phyloP scores from a whole-genome alignment of 2,329 filamentous ascomycete genomes.

The Phyllosticta paracitricarpa region DNA sequence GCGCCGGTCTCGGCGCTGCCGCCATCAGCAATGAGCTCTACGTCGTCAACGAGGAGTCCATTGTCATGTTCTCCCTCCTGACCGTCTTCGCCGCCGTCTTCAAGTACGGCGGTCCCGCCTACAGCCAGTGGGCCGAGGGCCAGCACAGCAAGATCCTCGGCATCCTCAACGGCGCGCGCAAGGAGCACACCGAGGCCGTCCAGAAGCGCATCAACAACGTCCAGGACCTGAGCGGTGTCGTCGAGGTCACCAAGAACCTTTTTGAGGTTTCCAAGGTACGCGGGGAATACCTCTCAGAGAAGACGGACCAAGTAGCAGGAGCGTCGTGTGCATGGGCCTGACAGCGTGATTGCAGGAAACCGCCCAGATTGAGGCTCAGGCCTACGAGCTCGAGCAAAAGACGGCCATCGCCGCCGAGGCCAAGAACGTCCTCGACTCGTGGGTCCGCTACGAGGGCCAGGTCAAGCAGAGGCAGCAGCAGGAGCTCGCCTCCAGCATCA shows the following conservation, averaged over 20 bases:
- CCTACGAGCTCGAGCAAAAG: constrained; percentile 94
- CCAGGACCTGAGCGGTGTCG: constrained; percentile 85
- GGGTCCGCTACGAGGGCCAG: constrained; percentile 97
- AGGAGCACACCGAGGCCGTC: constrained; percentile 91
- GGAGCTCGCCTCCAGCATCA: constrained; percentile 86
- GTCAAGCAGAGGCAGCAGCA: constrained; percentile 98
- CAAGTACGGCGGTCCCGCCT: constrained; percentile 87
- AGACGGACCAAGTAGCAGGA: background rate
- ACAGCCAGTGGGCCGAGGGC: constrained; percentile 81
- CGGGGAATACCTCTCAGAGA: background rate
- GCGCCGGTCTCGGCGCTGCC: constrained; percentile 81
- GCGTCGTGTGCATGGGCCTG: constrained; percentile 14
- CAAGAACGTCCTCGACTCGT: constrained; percentile 91
- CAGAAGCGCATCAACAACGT: constrained; percentile 91
- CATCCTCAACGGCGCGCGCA: constrained; percentile 88
- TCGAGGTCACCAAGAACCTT: constrained; percentile 92
- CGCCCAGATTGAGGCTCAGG: constrained; percentile 87
- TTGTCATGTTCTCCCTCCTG: constrained; percentile 85
- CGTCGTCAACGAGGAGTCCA: constrained; percentile 97
- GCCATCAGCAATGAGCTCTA: constrained; percentile 99
- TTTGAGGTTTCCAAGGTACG: constrained; percentile 96
- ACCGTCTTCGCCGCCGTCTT: constrained; percentile 87
- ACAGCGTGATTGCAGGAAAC: constrained; percentile 60
- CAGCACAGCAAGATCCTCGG: constrained; percentile 89
- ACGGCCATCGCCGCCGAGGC: constrained; percentile 87